phyloP scores from a whole-genome alignment of 129 eudicot species.

The Escallonia rubra region DNA sequence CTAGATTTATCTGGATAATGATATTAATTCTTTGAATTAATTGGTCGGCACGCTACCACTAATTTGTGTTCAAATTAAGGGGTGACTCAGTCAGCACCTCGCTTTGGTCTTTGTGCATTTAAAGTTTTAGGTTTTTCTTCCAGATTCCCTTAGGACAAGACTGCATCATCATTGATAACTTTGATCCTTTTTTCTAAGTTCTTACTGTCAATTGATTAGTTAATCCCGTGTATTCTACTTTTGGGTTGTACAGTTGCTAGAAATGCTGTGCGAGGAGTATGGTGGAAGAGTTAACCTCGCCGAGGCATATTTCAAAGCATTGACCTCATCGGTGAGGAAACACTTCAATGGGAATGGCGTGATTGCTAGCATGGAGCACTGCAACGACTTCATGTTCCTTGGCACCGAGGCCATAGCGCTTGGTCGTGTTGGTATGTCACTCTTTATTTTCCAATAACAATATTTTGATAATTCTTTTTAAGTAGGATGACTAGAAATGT shows the following conservation, averaged over 20 bases:
- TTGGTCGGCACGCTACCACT: not conserved
- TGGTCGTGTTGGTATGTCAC: slow-evolving; percentile 77
- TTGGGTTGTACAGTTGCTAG: slow-evolving; percentile 40
- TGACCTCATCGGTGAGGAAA: slow-evolving; percentile 60
- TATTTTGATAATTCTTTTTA: too few relatives aligned
- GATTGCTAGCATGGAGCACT: slow-evolving; percentile 95
- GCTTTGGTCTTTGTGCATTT: not conserved
- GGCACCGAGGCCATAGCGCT: slow-evolving; percentile 86
- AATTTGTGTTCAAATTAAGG: too few relatives aligned
- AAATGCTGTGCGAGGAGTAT: slow-evolving; percentile 80
- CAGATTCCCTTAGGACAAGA: not conserved
- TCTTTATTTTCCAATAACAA: too few relatives aligned
- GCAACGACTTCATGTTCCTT: slow-evolving; percentile 96
- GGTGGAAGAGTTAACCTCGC: slow-evolving; percentile 93
- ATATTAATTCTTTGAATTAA: too few relatives aligned
- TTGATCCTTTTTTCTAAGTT: not conserved
- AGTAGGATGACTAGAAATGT: too few relatives aligned
- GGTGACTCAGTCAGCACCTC: not conserved
- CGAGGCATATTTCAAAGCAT: slow-evolving; percentile 74
- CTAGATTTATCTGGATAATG: too few relatives aligned
- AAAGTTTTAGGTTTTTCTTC: not conserved
- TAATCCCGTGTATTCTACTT: not conserved
- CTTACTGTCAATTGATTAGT: too few relatives aligned
- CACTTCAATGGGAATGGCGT: slow-evolving; percentile 92
- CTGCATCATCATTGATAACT: not conserved